Evolutionary conservation across 352 stramenopile genomes (phyloP).

Genomic region (Pythium pyrilobum): DNA sequence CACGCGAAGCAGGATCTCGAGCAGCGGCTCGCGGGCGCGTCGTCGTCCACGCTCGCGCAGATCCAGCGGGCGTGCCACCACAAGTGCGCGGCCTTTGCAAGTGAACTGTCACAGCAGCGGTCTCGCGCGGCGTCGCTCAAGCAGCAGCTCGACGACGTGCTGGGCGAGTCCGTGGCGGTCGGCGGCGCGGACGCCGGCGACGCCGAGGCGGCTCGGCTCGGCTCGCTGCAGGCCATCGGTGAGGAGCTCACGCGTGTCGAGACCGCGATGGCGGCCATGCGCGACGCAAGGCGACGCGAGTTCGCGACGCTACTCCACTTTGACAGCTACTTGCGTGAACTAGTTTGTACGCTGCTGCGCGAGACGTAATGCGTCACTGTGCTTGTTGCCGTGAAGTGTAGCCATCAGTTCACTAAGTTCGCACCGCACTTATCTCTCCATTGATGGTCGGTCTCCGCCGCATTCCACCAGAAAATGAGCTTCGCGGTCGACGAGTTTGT

Average conservation of each 20-base stretch:
- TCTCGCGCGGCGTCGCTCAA: not conserved
- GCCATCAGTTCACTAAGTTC: not conserved
- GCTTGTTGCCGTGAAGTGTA: not conserved
- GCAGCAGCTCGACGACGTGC: not conserved
- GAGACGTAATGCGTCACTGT: not conserved
- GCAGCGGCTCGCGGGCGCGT: not conserved
- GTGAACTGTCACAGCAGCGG: not conserved
- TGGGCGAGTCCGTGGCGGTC: not conserved
- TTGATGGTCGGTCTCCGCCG: too few species aligned
- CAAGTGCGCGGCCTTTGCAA: not conserved
- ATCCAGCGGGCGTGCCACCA: conserved; percentile 4
- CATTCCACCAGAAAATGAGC: too few species aligned
- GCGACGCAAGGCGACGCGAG: not conserved
- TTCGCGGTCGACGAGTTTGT: too few species aligned
- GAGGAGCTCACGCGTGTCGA: conserved; percentile 5
- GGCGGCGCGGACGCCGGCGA: not conserved
- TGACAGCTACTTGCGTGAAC: conserved; percentile 12
- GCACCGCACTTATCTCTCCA: conserved; percentile 6
- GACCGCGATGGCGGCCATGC: not conserved
- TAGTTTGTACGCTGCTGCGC: conserved; percentile 6
- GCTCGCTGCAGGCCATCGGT: not conserved
- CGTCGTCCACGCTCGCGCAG: not conserved
- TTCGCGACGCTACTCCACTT: conserved; percentile 17
- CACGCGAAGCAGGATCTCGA: conserved; percentile 1
- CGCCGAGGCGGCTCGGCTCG: not conserved